Evolutionary conservation across 169 alveolate species (phyloP).

Genomic region (Cryptosporidium tyzzeri): DNA sequence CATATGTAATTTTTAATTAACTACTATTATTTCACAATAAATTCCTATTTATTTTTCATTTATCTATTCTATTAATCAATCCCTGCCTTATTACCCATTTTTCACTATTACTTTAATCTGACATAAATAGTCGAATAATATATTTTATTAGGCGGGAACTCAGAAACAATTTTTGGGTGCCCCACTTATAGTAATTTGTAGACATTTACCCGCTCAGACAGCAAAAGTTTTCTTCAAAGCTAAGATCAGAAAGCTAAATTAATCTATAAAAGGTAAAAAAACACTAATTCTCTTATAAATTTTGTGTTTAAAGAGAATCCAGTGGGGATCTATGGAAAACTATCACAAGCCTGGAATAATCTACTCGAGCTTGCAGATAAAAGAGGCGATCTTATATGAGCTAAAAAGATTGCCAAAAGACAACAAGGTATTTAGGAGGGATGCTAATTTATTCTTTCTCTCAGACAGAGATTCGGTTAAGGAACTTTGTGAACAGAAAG

Average conservation of each 20-base stretch:
- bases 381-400: conserved; percentile 55
- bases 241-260: conserved; percentile 1
- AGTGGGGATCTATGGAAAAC: conserved; percentile 49
- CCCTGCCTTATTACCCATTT: neutral
- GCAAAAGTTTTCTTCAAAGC: neutral
- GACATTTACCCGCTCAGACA: conserved; percentile 47
- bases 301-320: conserved; percentile 24
- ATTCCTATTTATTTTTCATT: no score
- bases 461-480: conserved; percentile 68
- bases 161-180: neutral
- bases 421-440: conserved; percentile 59
- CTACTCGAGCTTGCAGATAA: conserved; percentile 4
- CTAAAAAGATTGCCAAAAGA: conserved; percentile 55
- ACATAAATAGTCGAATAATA: neutral
- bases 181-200: conserved; percentile 17
- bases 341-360: neutral
- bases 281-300: neutral
- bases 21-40: neutral
- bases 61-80: neutral
- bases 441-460: conserved; percentile 59
- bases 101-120: neutral
- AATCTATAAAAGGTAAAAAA: conserved; percentile 19
- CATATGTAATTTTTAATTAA: no score
- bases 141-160: neutral
- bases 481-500: conserved; percentile 10